phyloP scores from a whole-genome alignment of 139 green algal genomes.

The Micractinium sp. region DNA sequence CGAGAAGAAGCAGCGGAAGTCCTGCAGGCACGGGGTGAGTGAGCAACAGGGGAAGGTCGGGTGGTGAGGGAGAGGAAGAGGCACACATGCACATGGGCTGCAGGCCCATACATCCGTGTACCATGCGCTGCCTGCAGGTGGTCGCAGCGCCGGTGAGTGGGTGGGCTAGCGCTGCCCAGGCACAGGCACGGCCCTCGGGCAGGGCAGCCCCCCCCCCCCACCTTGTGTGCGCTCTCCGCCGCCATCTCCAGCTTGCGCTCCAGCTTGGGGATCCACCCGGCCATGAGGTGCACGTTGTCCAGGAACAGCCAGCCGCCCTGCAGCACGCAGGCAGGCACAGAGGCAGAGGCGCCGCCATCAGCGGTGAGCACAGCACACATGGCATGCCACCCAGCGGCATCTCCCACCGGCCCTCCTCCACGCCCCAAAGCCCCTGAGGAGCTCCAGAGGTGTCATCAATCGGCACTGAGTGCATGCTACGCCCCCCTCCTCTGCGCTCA shows the following conservation, averaged over 20 bases:
- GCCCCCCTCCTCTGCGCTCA: no score
- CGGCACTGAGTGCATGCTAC: no score
- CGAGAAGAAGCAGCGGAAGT: slow-evolving; percentile 93
- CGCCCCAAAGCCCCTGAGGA: no score
- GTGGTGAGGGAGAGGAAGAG: not conserved
- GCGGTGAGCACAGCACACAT: not conserved
- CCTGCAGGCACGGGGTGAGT: slow-evolving; percentile 11
- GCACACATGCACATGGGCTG: not conserved
- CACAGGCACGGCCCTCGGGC: not conserved
- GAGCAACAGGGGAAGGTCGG: not conserved
- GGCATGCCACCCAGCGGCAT: no score
- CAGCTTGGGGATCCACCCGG: slow-evolving; percentile 86
- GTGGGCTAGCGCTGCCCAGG: no score
- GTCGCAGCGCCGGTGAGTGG: no score
- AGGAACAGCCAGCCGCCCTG: slow-evolving; percentile 93
- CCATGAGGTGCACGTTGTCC: slow-evolving; percentile 84
- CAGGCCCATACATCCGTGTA: no score
- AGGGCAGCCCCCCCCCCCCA: not conserved
- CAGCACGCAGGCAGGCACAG: not conserved
- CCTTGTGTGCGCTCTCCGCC: slow-evolving; percentile 15
- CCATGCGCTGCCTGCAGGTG: no score
- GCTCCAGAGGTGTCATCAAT: no score
- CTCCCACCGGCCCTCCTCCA: no score
- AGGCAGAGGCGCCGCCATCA: not conserved
- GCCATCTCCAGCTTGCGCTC: slow-evolving; percentile 74